Conservation (phyloP, 768 basidiomycete species). For the Hemileccinum impolitum region DNA sequence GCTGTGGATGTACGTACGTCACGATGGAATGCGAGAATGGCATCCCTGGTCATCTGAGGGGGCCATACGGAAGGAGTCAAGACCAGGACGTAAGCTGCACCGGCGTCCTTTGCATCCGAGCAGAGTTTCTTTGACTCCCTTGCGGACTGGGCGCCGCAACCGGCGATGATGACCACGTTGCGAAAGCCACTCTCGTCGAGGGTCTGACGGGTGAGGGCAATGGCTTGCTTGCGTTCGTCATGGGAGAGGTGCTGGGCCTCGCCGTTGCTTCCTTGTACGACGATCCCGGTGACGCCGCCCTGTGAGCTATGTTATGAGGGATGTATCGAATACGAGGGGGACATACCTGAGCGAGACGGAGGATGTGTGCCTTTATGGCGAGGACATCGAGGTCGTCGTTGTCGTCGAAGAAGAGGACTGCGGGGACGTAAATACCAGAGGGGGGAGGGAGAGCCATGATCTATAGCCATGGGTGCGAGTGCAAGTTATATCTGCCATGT, state of each 20-base stretch:
- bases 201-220: conserved; percentile 63
- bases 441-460: conserved; percentile 49
- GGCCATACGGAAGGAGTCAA: conserved; percentile 73
- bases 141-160: conserved; percentile 80
- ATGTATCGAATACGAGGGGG: conserved; percentile 3
- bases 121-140: conserved; percentile 71
- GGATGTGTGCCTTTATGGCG: conserved; percentile 64
- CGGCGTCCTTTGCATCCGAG: conserved; percentile 71
- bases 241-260: conserved; percentile 76
- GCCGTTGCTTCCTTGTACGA: conserved; percentile 73
- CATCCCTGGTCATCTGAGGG: conserved; percentile 57
- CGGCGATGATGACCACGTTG: conserved; percentile 69
- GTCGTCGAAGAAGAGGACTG: conserved; percentile 68
- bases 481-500: background rate
- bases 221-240: conserved; percentile 63
- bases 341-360: conserved; percentile 65
- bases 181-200: conserved; percentile 70
- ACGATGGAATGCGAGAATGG: conserved; percentile 63
- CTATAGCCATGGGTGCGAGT: no score
- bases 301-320: conserved; percentile 29
- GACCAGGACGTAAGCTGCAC: conserved; percentile 78
- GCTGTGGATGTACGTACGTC: conserved; percentile 38
- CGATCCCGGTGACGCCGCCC: conserved; percentile 71
- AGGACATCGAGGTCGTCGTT: conserved; percentile 68
- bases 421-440: conserved; percentile 72